Evolutionary conservation across 257 asterid genomes (phyloP), one percentile per base, ranked within the genome.

Genomic region (Solanum ossicruentum): DNA sequence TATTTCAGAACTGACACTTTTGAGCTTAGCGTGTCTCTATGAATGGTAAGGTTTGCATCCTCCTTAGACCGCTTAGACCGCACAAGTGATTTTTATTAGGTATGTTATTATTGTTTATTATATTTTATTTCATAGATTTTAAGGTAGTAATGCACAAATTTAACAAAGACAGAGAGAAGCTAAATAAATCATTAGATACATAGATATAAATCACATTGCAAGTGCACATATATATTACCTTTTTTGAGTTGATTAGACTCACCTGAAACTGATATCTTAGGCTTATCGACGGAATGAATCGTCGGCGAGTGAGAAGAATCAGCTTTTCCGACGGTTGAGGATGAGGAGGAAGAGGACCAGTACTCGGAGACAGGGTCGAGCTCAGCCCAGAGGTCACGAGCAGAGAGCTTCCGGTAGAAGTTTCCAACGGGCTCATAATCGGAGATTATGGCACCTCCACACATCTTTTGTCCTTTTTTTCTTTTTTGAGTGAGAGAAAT

Each of bases 401-500:
- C 21, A 47, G 92, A 87, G 47, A 93, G 12, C 66, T 92, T 93
- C 23, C 93, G 93, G 88, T 86, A 84, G 66, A 84, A 88, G 83
- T 80, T 88, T 23, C 87, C 86, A 85, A 91, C 86, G 7, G 97
- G 97, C 7, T 65, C 81, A 47, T 92, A 92, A 36, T 88, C 98
- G 63, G 97, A 91, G 83, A 95, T 95, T 23, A 92, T 89, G 57
- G 97, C 93, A 77, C 98, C 98, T 45, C 98, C 98, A 86, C 98
- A 94, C 98, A 95, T 95, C 18, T 89, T 11, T 4, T 6, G 10
- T 61, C 3, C 5, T 12, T 2, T 21, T 11, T 43, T 43, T 0
- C 0, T 21, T 21, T 47, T 75, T 8, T 1, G 7, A 23, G 82
- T 6, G 60, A 8, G 7, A 45, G 61, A 8, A 77, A 77, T 3